These are phyloP conservation scores for Xylaria intraflava DNA, from an alignment of 495 filamentous ascomycete species.

Conservation along the genomic window DNA sequence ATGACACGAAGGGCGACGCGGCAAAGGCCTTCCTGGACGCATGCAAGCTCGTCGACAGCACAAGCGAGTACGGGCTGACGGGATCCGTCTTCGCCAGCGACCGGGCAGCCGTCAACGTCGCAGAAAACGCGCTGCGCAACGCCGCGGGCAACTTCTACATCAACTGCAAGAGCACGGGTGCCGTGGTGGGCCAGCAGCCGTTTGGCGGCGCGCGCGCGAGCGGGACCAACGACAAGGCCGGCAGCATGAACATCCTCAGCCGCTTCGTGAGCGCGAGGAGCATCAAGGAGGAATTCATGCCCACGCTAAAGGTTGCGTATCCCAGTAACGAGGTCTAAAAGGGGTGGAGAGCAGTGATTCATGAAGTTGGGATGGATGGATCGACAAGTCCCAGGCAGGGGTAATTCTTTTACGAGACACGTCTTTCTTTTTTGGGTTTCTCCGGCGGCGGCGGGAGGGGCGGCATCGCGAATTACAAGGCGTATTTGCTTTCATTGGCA, in stretches of 20 bases:
- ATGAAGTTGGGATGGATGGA: neutral
- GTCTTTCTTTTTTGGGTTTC: too few species aligned
- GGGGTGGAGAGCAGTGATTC: too few species aligned
- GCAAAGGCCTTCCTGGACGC: conserved; percentile 49
- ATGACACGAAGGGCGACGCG: conserved; percentile 49
- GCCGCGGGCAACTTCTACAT: conserved; percentile 86
- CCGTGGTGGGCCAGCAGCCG: conserved; percentile 87
- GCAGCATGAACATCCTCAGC: conserved; percentile 64
- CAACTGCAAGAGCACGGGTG: conserved; percentile 89
- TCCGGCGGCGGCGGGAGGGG: too few species aligned
- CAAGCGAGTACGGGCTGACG: conserved; percentile 71
- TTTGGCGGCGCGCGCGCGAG: conserved; percentile 82
- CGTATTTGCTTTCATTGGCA: too few species aligned
- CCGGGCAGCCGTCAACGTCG: conserved; percentile 56
- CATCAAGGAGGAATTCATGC: conserved; percentile 84
- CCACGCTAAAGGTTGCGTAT: conserved; percentile 63
- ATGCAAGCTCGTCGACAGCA: conserved; percentile 53
- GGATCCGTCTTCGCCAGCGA: conserved; percentile 73
- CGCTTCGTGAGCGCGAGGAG: conserved; percentile 78
- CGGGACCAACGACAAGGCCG: conserved; percentile 90
- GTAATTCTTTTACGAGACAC: too few species aligned
- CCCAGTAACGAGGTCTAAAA: conserved; percentile 62
- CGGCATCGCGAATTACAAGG: too few species aligned
- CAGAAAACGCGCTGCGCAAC: conserved; percentile 68
- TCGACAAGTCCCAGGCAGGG: neutral